Conservation (phyloP, 1,139 yeast species). For the Debaryomyces coudertii region DNA sequence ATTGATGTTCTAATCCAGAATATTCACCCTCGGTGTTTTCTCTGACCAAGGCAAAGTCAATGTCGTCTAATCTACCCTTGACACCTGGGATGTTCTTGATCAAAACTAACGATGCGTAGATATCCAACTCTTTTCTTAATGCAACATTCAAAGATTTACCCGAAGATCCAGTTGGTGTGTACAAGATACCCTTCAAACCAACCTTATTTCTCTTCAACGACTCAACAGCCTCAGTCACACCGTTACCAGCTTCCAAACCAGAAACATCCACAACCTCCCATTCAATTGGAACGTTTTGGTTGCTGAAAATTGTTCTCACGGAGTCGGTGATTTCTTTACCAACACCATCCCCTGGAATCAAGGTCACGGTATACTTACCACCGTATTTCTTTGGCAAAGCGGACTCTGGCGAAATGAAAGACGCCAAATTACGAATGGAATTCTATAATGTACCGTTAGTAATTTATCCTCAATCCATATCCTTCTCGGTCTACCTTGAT, state of each 20-base stretch:
- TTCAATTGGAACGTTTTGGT: slow-evolving; percentile 86
- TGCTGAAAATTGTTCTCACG: slow-evolving; percentile 85
- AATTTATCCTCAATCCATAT: neutral
- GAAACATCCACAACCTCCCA: slow-evolving; percentile 92
- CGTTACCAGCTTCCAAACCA: slow-evolving; percentile 67
- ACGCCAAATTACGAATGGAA: slow-evolving; percentile 46
- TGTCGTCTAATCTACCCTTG: slow-evolving; percentile 81
- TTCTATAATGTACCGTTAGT: slow-evolving; percentile 5
- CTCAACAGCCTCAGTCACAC: slow-evolving; percentile 81
- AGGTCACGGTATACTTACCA: slow-evolving; percentile 87
- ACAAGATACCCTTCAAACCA: slow-evolving; percentile 94
- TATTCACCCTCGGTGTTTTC: slow-evolving; percentile 98
- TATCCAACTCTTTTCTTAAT: slow-evolving; percentile 92
- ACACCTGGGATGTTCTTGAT: slow-evolving; percentile 96
- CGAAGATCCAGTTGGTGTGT: slow-evolving; percentile 74
- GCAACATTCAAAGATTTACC: slow-evolving; percentile 87
- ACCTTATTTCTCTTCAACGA: slow-evolving; percentile 95
- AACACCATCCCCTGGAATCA: slow-evolving; percentile 97
- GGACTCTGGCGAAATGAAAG: slow-evolving; percentile 58
- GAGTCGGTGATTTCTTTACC: slow-evolving; percentile 96
- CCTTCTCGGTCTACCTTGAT: neutral
- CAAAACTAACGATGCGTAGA: slow-evolving; percentile 89
- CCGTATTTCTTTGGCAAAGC: slow-evolving; percentile 91
- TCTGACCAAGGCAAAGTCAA: slow-evolving; percentile 93
- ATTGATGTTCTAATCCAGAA: slow-evolving; percentile 97